Conservation (phyloP, 306 rosid species). For the Gynostemma pentaphyllum region DNA sequence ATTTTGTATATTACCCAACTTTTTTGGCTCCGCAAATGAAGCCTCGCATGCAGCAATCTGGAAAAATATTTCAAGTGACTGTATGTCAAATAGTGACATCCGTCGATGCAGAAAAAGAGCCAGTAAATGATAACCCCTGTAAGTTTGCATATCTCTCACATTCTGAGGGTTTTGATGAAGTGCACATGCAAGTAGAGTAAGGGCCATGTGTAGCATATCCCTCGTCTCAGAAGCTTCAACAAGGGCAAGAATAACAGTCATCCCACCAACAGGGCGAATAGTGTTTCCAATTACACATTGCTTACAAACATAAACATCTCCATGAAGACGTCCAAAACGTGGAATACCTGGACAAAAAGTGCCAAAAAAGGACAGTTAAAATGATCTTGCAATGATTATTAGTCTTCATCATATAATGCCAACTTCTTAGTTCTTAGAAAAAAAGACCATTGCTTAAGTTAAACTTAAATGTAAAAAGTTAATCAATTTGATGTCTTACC, state of each 20-base stretch:
- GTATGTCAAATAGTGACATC: conserved; percentile 96
- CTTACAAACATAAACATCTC: conserved; percentile 71
- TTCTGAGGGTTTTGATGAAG: conserved; percentile 94
- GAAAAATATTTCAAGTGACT: conserved; percentile 87
- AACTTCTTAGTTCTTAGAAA: neutral
- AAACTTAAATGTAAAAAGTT: conserved; percentile 1
- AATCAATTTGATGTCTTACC: conserved; percentile 46
- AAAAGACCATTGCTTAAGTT: neutral
- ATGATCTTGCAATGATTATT: neutral
- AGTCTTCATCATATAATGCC: neutral
- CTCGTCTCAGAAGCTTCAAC: conserved; percentile 95
- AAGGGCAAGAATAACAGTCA: conserved; percentile 78
- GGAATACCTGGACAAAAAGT: conserved; percentile 68
- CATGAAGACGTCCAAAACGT: conserved; percentile 95
- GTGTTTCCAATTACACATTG: conserved; percentile 84
- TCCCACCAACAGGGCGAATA: conserved; percentile 81
- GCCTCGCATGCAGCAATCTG: conserved; percentile 99
- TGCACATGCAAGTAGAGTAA: conserved; percentile 69
- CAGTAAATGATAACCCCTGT: conserved; percentile 91
- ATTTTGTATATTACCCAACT: conserved; percentile 38
- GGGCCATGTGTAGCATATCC: conserved; percentile 97
- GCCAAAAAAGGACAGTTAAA: conserved; percentile 11
- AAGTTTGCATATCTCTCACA: conserved; percentile 86
- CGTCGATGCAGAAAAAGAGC: conserved; percentile 82
- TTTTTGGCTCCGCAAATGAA: conserved; percentile 95